These are phyloP conservation scores for Didymella pinodella DNA, from an alignment of 2,329 filamentous ascomycete genomes.

Conservation along the genomic window DNA sequence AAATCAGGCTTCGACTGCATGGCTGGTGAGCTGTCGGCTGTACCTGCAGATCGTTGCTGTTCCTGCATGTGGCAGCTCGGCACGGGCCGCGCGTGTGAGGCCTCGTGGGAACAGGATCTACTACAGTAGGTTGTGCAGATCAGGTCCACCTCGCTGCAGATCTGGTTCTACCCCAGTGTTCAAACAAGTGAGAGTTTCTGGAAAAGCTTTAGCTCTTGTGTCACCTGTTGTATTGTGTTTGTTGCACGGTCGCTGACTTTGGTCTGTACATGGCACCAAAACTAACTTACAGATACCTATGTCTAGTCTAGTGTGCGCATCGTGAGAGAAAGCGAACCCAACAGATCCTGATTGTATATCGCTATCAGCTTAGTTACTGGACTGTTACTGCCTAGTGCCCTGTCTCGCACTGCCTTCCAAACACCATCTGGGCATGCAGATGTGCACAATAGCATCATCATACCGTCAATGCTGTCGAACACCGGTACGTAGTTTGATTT, in stretches of 20 bases:
- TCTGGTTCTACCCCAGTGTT: not conserved
- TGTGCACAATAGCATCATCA: not conserved
- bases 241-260: not conserved
- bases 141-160: not conserved
- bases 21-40: conserved; percentile 1
- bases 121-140: not conserved
- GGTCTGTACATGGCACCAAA: not conserved
- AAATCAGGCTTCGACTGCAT: not conserved
- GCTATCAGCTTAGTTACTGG: not conserved
- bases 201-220: not conserved
- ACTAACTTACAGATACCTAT: not conserved
- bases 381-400: not conserved
- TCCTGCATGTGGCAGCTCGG: conserved; percentile 4
- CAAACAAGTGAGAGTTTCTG: not conserved
- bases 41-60: conserved; percentile 16
- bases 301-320: not conserved
- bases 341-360: not conserved
- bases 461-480: not conserved
- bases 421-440: not conserved
- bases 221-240: not conserved
- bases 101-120: not conserved
- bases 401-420: not conserved
- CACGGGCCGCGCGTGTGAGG: conserved; percentile 4
- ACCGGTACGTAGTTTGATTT: not conserved
- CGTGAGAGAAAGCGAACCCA: not conserved